Evolutionary conservation across 305 asterid genomes (phyloP), one percentile per base, ranked within the genome.

Genomic region (Solanum hybrid): DNA sequence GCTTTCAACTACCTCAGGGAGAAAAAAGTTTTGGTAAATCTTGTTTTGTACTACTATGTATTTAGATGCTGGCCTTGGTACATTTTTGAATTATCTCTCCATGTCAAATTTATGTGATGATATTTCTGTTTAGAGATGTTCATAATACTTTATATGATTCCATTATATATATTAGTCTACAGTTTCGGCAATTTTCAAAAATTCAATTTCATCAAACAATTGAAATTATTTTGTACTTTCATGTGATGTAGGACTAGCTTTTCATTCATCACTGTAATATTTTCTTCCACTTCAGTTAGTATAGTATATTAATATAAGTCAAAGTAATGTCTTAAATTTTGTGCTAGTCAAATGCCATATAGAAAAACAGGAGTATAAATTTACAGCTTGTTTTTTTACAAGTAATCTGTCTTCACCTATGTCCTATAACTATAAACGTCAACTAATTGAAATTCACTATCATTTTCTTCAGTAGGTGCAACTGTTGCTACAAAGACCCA

Each of bases 1-100:
- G 98, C 99, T 91, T 97, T 97, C 92, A 96, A 94, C 94, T 97
- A 94, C 92, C 94, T 97, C 89, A 95, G 98, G 90, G 99, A 96
- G 91, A 96, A 93, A 92, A 97, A 94, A 90, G 93, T 97, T 76
- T 94, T 96, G 98, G 99, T 97, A 93, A 92, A 91, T 90, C 89
- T 86, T 90, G 76, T 79, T 90, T 84, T 86, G 91, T 87, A 81
- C 87, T 89, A 31, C 86, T 84, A 40, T 71, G 36, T 87, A 37
- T 39, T 87, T 37, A 73, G 67, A 61, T 71, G 69, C 69, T 87
- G 29, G 39, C 29, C 86, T 88, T 88, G 82, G 42, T 31, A 51
- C 26, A 84, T 84, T 29, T 51, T 69, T 84, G 74, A 84, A 29
- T 46, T 9, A 6, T 46, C 74, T 31, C 29, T 87, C 83, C 83